Evolutionary conservation across 345 rosid species (phyloP), one percentile per base, ranked within the genome.

Genomic region (Acer saccharum): DNA sequence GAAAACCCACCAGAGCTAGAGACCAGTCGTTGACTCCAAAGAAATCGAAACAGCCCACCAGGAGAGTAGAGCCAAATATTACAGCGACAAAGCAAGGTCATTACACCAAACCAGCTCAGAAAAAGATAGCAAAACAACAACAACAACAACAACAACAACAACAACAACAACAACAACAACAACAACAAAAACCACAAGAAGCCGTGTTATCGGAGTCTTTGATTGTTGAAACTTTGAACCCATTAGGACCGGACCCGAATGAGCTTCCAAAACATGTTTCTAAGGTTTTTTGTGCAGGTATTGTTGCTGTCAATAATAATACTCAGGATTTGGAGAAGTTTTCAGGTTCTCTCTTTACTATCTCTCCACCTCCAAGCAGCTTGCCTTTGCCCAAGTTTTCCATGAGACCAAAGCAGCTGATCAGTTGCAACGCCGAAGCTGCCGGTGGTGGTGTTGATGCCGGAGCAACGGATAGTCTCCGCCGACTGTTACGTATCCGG

Each of bases 331-430:
- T 44, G 20, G 85, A 82, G 8, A 81, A 46, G 73, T 80, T 86
- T 76, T 82, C 89, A 2, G 86, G 84, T 71, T 81, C 87, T 3
- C 81, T 68, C 72, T 81, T 81, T 74, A 58, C 82, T 7, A 57
- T 88, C 48, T 86, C 93, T 69, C 95, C 95, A 8, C 93, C 91
- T 4, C 92, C 95, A 14, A 87, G 95, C 83, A 87, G 93, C 86
- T 81, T 91, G 82, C 95, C 95, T 43, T 87, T 91, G 88, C 95
- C 95, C 4, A 87, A 77, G 83, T 90, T 91, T 75, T 79, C 91
- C 0, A 84, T 88, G 52, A 84, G 83, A 76, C 87, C 91, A 1
- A 89, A 91, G 86, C 83, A 91, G 86, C 83, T 82, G 6, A 63
- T 64, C 69, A 77, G 83, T 61, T 90, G 95, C 82, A 87, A 86